Percentiles rank a stretch among this genome's conserved stretches.
These are phyloP conservation scores for Xylariaceae sp. DNA, from an alignment of 2,329 filamentous ascomycete genomes.

Conservation along the genomic window DNA sequence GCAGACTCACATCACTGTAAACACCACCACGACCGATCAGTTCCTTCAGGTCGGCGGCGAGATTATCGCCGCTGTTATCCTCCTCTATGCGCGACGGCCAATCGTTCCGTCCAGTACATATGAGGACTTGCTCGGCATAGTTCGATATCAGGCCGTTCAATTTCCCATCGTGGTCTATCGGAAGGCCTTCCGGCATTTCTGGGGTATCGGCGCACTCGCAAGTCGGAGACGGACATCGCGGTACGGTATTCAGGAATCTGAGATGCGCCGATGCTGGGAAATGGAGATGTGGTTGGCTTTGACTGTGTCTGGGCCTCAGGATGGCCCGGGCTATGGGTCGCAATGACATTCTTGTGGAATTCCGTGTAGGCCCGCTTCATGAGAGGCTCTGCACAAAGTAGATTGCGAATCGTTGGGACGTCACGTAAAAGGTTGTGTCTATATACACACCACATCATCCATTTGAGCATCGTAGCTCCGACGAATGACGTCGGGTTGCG, in stretches of 20 bases:
- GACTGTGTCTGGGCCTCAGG: conserved; percentile 10
- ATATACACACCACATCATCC: background rate
- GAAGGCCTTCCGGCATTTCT: conserved; percentile 67
- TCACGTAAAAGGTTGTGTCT: background rate
- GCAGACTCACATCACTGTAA: conserved; percentile 67
- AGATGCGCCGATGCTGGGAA: background rate
- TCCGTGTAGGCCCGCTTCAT: background rate
- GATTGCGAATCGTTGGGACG: background rate
- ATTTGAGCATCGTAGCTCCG: conserved; percentile 19
- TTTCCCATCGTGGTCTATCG: conserved; percentile 74
- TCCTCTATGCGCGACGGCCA: conserved; percentile 88
- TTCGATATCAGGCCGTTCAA: conserved; percentile 79
- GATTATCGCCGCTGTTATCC: conserved; percentile 70
- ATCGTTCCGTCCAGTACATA: conserved; percentile 81
- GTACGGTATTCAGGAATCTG: conserved; percentile 47
- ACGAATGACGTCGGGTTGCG: conserved; percentile 25
- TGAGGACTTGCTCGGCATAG: conserved; percentile 82
- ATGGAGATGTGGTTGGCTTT: background rate
- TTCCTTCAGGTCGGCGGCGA: conserved; percentile 75
- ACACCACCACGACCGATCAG: conserved; percentile 70
- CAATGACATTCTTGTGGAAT: conserved; percentile 32
- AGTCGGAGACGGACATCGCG: conserved; percentile 74
- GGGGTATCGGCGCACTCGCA: conserved; percentile 77
- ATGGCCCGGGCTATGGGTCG: conserved; percentile 30
- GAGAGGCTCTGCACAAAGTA: background rate